Evolutionary conservation across 305 asterid species (phyloP), one percentile per base, ranked within the genome.

Genomic region (Fraxinus angustifolia): DNA sequence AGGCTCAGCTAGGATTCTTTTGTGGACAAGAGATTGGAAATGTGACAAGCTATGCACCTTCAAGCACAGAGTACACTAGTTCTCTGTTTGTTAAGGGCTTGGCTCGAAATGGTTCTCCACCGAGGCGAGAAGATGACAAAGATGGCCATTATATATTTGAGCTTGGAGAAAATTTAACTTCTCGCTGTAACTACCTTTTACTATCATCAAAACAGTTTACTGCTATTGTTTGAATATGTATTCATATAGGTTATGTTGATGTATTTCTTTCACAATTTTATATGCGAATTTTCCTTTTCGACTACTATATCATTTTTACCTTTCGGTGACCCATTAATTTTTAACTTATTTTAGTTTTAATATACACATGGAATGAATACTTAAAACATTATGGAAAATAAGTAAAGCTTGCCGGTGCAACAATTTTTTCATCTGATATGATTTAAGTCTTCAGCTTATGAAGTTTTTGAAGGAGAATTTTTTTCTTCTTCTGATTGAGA

Each of bases 1-100:
- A 89, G 88, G 91, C 90, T 85, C 89, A 85, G 81, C 78, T 90
- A 85, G 91, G 91, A 84, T 78, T 85, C 78, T 87, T 82, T 87
- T 85, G 84, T 89, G 89, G 87, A 79, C 90, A 89, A 87, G 91
- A 87, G 73, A 85, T 84, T 87, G 90, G 89, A 80, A 85, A 84
- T 85, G 78, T 83, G 62, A 87, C 91, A 82, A 83, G 89, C 90
- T 85, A 80, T 89, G 91, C 87, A 75, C 91, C 87, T 85, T 60
- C 89, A 87, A 87, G 89, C 81, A 79, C 82, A 33, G 35, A 30
- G 33, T 30, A 87, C 81, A 86, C 85, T 72, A 84, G 82, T 80
- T 82, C 88, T 85, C 82, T 81, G 62, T 89, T 81, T 87, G 82
- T 84, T 75, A 84, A 82, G 86, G 65, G 28, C 65, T 56, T 56